Conservation (phyloP, 768 basidiomycete species). For the Cubamyces sp. region DNA sequence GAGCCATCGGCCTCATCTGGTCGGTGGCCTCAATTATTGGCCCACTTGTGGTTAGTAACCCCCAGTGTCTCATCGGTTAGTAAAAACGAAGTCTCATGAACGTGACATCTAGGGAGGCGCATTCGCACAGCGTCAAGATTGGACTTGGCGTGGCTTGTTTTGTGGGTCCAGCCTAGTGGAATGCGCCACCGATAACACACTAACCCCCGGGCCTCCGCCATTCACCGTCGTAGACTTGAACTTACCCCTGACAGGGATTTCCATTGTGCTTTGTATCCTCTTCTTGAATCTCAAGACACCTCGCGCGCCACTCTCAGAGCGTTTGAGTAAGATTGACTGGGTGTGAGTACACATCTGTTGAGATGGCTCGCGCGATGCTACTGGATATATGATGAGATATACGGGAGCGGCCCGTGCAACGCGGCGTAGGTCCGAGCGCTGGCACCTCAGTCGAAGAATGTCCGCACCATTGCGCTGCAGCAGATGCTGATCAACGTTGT, state of each 20-base stretch:
- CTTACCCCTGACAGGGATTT: slow-evolving; percentile 5
- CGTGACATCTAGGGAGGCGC: slow-evolving; percentile 28
- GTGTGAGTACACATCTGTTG: neutral
- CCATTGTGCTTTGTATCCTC: neutral
- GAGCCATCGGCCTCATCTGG: slow-evolving; percentile 33
- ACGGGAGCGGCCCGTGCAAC: too few relatives aligned
- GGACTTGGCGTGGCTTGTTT: slow-evolving; percentile 17
- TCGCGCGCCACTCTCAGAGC: slow-evolving; percentile 29
- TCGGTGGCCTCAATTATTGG: slow-evolving; percentile 18
- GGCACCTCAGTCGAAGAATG: too few relatives aligned
- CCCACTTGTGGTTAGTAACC: slow-evolving; percentile 14
- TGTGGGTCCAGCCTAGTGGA: slow-evolving; percentile 6
- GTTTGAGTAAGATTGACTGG: slow-evolving; percentile 33
- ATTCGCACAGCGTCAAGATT: slow-evolving; percentile 21
- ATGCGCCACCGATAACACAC: too few relatives aligned
- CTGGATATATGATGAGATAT: too few relatives aligned
- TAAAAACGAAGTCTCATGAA: neutral
- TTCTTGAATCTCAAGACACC: slow-evolving; percentile 27
- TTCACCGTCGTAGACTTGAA: slow-evolving; percentile 7
- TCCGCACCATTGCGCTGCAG: too few relatives aligned
- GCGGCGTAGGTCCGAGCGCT: too few relatives aligned
- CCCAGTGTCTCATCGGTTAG: neutral
- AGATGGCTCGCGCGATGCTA: too few relatives aligned
- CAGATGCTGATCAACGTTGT: too few relatives aligned
- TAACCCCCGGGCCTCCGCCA: too few relatives aligned